Conservation (phyloP, 768 basidiomycete genomes). For the Trametes gibbosa region DNA sequence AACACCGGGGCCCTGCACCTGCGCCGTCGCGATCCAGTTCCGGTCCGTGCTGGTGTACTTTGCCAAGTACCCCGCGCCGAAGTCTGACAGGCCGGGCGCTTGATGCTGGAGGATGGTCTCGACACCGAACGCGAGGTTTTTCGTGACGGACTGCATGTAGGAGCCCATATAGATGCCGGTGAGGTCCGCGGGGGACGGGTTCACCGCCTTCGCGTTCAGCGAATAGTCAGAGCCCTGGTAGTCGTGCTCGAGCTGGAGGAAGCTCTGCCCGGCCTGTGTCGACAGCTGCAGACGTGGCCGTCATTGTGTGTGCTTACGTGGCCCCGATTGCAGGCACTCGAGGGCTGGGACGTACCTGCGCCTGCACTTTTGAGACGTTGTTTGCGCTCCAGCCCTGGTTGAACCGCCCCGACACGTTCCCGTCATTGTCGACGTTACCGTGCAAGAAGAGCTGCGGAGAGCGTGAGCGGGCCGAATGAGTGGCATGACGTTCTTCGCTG, state of each 20-base stretch:
- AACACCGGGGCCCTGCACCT: slow-evolving; percentile 77
- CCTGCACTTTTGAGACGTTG: slow-evolving; percentile 82
- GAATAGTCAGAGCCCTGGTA: slow-evolving; percentile 86
- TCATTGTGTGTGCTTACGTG: slow-evolving; percentile 8
- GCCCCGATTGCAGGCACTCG: background rate
- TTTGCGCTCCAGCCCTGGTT: slow-evolving; percentile 85
- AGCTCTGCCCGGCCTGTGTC: slow-evolving; percentile 73
- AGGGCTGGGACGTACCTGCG: slow-evolving; percentile 59
- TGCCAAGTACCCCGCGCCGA: slow-evolving; percentile 73
- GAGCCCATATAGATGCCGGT: slow-evolving; percentile 92
- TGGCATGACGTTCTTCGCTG: background rate
- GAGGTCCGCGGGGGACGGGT: slow-evolving; percentile 83
- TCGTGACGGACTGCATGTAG: slow-evolving; percentile 90
- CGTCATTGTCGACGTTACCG: slow-evolving; percentile 92
- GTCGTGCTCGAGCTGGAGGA: slow-evolving; percentile 94
- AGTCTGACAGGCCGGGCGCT: slow-evolving; percentile 65
- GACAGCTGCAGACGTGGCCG: slow-evolving; percentile 56
- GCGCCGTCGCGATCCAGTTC: slow-evolving; percentile 92
- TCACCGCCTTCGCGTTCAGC: slow-evolving; percentile 83
- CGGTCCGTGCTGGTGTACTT: slow-evolving; percentile 72
- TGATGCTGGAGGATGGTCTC: slow-evolving; percentile 84
- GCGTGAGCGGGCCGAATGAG: slow-evolving; percentile 25
- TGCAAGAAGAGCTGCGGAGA: slow-evolving; percentile 77
- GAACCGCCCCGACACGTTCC: slow-evolving; percentile 81
- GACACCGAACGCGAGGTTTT: slow-evolving; percentile 83